Base-by-base conservation (phyloP, 345 rosid genomes). In the Luvunga scandens region DNA sequence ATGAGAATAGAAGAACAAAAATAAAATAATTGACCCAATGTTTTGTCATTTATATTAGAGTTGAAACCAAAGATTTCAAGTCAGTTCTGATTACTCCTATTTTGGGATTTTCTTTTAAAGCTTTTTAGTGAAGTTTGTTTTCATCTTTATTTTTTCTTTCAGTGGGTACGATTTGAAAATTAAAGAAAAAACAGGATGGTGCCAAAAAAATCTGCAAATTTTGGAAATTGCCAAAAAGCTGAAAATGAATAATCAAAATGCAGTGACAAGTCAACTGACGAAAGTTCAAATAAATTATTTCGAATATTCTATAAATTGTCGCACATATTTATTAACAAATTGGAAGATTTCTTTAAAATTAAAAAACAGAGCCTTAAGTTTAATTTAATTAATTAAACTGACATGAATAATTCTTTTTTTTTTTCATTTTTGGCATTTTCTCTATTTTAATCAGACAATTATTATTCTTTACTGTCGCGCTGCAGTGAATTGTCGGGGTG, bases 401-500 rank as follows among this genome's bases (percentile, higher is more conserved):
- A 19, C 21, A 25, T 76, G 50, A 16, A 3, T 25, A 50, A 12
- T 31, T 12, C 9, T 50, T 18, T 21, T 55, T 18, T 18, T 38
- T 21, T 55, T 53, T 53, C 22, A 19, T 53, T 18, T 42, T 34
- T 66, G 53, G 48, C 10, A 31, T 66, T 30, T 34, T 70, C 60
- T 28, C 60, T 28, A 61, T 27, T 2, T 25, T 10, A 61, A 25
- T 45, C 27, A 27, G 14, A 61, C 66, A 61, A 30, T 63, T 4
- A 13, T 22, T 64, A 31, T 10, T 80, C 19, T 53, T 75, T 71
- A 28, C 73, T 50, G 75, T 19, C 28, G 4, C 13, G 13, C 24
- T 2, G 36, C 78, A 68, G 83, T 76, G 71, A 77, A 25, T 31
- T 84, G 88, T 83, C 76, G 81, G 85, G 86, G 79, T 81, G 85